Evolutionary conservation across 73 alveolate species (phyloP), one percentile per base, ranked within the genome.

Genomic region (Diophrys appendiculata): DNA sequence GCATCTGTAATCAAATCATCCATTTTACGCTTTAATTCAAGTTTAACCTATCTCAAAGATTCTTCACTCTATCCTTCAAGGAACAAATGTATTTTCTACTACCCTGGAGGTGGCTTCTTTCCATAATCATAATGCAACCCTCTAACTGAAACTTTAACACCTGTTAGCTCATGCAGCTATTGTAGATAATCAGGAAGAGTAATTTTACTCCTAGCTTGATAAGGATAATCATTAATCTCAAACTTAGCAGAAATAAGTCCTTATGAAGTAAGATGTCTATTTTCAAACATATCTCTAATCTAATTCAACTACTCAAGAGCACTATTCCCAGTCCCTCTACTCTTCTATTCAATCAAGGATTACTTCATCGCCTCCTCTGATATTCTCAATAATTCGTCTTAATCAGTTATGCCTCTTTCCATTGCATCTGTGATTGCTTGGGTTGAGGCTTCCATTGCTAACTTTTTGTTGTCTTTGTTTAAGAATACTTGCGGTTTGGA

Each of bases 151-250:
- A 97, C 91, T 67, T 88, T 87, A 60, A 98, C 93, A 65, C 92
- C 95, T 52, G 98, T 96, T 83, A 95, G 86, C 60, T 97, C 99
- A 34, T 90, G 82, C 30, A 97, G 87, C 73, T 86, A 91, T 68
- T 93, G 84, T 54, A 88, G 82, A 84, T 85, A 96, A 43, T 93
- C 99, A 72, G 94, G 93, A 55, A 89, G 83, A 55, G 92, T 73
- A n/a, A 91, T 93, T 78, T 95, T 94, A 53, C 83, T 70, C 71
- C 99, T 91, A 35, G 98, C 99, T 52, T 76, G 73, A 22, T 86
- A 75, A 29, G 99, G 99, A 99, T 95, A 97, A 88, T 96, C 99
- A 80, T 97, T 96, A 68, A 97, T 96, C 82, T 96, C 99, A 81
- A 96, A 83, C 69, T 96, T 98, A 60, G 92, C 86, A n/a, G 97